Percentiles rank a stretch among this genome's conserved stretches.
phyloP scores from a whole-genome alignment of 306 rosid genomes.

The Argentina anserina region DNA sequence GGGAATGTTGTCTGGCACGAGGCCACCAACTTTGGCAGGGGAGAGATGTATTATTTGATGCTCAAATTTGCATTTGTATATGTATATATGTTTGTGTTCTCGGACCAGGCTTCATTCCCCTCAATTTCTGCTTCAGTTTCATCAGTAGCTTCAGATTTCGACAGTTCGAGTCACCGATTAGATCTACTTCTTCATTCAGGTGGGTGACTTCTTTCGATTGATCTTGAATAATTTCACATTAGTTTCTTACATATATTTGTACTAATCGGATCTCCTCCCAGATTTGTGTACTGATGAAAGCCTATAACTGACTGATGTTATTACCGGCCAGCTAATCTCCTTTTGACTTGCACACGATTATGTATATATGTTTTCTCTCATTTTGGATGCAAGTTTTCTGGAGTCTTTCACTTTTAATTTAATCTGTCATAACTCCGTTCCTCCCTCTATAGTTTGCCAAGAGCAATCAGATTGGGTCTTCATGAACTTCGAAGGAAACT shows the following conservation, averaged over 20 bases:
- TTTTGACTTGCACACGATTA: neutral
- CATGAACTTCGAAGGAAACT: neutral
- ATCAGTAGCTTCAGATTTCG: neutral
- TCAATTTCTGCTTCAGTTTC: constrained; percentile 31
- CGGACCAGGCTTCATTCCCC: constrained; percentile 97
- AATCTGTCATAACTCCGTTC: neutral
- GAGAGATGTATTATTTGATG: neutral
- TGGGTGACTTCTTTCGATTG: constrained; percentile 10
- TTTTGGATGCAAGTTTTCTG: neutral
- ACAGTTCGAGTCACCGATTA: neutral
- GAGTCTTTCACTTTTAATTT: neutral
- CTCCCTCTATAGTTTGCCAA: neutral
- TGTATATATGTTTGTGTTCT: constrained; percentile 20
- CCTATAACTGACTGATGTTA: neutral
- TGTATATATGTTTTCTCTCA: neutral
- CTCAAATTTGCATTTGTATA: neutral
- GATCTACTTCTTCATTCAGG: constrained; percentile 26
- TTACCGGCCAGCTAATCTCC: neutral
- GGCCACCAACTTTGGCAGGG: constrained; percentile 18
- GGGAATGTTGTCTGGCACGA: constrained; percentile 70
- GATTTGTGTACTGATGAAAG: constrained; percentile 42
- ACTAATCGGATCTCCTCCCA: neutral
- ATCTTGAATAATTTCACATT: neutral
- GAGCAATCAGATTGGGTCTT: neutral
- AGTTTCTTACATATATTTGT: neutral